A percentile compares a stretch with the other conserved stretches of the same genome.
phyloP scores from a whole-genome alignment of 371 early-diverging fungal genomes.

The Mycotypha africana region DNA sequence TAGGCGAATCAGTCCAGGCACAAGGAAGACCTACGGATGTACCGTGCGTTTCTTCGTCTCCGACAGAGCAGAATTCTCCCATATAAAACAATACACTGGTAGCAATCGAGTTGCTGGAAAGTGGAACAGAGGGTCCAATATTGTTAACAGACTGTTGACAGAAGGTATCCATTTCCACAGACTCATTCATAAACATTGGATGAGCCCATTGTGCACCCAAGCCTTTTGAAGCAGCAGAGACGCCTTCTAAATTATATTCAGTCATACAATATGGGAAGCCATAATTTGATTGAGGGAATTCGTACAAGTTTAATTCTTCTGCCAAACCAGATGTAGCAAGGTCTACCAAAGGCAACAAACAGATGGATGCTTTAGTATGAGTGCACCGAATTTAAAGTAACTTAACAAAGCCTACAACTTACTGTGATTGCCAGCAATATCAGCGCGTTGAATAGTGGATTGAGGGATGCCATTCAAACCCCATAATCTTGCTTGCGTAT shows the following conservation, averaged over 20 bases:
- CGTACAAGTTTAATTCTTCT: constrained; percentile 37
- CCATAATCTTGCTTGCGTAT: constrained; percentile 41
- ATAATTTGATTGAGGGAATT: constrained; percentile 22
- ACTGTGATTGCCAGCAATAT: constrained; percentile 7
- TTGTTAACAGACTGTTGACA: constrained; percentile 25
- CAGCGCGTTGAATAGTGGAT: constrained; percentile 1
- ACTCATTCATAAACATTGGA: constrained; percentile 29
- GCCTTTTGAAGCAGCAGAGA: constrained; percentile 16
- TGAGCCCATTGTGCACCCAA: constrained; percentile 39
- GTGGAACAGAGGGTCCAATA: constrained; percentile 21
- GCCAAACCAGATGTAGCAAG: constrained; percentile 21
- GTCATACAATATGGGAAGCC: constrained; percentile 43
- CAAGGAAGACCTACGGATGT: constrained; percentile 47
- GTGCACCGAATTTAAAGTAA: neutral
- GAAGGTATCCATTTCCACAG: constrained; percentile 22
- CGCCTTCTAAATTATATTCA: constrained; percentile 17
- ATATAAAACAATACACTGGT: constrained; percentile 29
- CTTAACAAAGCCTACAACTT: neutral
- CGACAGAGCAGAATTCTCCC: constrained; percentile 40
- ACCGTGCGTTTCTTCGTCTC: constrained; percentile 21
- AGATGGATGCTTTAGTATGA: too few relatives aligned
- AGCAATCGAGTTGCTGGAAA: constrained; percentile 20
- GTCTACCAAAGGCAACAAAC: constrained; percentile 16
- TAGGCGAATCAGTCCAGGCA: constrained; percentile 44
- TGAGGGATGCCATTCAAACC: constrained; percentile 24